Evolutionary conservation across 2,329 filamentous ascomycete species (phyloP), one percentile per base, ranked within the genome.

Genomic region (Fusarium siculi): DNA sequence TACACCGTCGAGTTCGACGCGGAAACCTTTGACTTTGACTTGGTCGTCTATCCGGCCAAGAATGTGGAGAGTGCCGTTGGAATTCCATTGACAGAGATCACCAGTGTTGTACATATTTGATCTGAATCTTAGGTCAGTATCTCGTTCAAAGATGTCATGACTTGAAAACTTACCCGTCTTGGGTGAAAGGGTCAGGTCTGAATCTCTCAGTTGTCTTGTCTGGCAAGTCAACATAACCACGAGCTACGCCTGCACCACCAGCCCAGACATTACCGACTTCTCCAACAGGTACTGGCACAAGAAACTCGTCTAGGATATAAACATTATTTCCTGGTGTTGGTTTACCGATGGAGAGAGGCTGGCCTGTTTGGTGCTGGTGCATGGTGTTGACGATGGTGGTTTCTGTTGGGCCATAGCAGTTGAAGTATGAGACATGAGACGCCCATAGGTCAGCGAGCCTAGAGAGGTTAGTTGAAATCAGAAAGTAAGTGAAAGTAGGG

Each of bases 11-110:
- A 90, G 85, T 76, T 91, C 88, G 28, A 91, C 86, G n/a, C 89
- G 86, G 77, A 90, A 90, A 3, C 89, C 84, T 78, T 89, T 89
- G 73, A 90, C 84, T 77, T 91, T 91, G 64, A 91, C 86, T 74
- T 91, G 89, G 66, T 90, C 88, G 64, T 91, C 89, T 16, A 82
- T 82, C 21, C 89, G 84, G 3, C 89, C 88, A 18, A 89, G 82
- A 14, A 87, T 87, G n/a, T 88, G 83, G 21, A 91, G 80, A 25
- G 83, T 83, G 10, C 89, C 88, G 63, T 89, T 84, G 0, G 82
- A 72, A 34, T 82, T 82, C 88, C 88, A 90, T 23, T 83, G 81
- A 30, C 86, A 87, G 12, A 90, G 81, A 70, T 91, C 89, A 5
- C 89, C 89, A 1, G 89, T 90, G 73, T 89, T 88, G 80, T 89